Evolutionary conservation across 2,329 filamentous ascomycete species (phyloP).

Genomic region (Fusarium subtropicale): DNA sequence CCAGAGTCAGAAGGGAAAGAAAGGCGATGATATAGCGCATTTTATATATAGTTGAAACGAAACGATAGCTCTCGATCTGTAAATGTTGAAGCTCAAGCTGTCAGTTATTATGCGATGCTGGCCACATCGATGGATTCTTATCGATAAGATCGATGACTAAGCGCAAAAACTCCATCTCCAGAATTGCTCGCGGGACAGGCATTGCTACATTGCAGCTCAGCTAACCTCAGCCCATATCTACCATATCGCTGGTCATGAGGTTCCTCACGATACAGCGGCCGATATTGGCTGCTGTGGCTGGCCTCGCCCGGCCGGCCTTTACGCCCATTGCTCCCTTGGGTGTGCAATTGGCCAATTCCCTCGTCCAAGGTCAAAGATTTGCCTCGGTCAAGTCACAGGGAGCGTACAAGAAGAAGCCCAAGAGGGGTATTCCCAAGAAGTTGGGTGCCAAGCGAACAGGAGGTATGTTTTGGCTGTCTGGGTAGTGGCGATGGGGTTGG

Average conservation of each 20-base stretch:
- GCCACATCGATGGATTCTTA: conserved; percentile 43
- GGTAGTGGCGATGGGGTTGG: neutral
- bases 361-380: conserved; percentile 63
- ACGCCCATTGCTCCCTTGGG: conserved; percentile 37
- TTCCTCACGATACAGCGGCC: conserved; percentile 62
- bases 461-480: conserved; percentile 65
- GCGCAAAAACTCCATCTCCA: conserved; percentile 46
- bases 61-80: neutral
- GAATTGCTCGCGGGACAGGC: conserved; percentile 29
- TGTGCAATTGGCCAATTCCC: conserved; percentile 54
- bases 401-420: conserved; percentile 72
- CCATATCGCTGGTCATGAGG: conserved; percentile 56
- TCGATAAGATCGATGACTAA: conserved; percentile 50
- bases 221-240: conserved; percentile 52
- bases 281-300: conserved; percentile 55
- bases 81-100: conserved; percentile 3
- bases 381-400: conserved; percentile 74
- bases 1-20: conserved; percentile 70
- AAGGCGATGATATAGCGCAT: conserved; percentile 57
- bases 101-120: conserved; percentile 37
- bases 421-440: conserved; percentile 78
- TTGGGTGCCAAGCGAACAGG: conserved; percentile 93
- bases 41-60: conserved; percentile 12
- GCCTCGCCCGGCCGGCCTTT: conserved; percentile 46
- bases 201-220: conserved; percentile 34